Base-by-base conservation (phyloP, 768 basidiomycete species). In the Psilocybe cyanescens region DNA sequence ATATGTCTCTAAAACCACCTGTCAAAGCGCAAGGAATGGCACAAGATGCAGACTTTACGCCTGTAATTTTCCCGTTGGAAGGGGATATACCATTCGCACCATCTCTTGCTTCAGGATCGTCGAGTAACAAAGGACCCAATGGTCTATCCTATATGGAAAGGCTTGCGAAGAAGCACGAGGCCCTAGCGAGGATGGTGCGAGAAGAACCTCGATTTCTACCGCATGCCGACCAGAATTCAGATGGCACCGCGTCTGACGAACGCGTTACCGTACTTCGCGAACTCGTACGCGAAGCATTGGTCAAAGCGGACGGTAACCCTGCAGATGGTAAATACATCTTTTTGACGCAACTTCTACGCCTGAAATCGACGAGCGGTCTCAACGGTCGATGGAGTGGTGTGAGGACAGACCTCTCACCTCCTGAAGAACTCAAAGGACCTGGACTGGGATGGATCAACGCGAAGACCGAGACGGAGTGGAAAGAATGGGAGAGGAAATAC, bases 171-270 rank as follows among this genome's bases (percentile, higher is more conserved):
- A 62, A 51, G 48, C 72, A 73, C 55, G 57, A 65, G 11, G 71
- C 70, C 31, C 65, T 76, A 3, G 67, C 72, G 2, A 67, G 71
- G 12, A 69, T 71, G 29, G 68, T 71, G n/a, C 57, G 68, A 28
- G 73, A 78, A 31, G 67, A 70, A 8, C 71, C 72, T 9, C 51
- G 68, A 0, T 74, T 72, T 8, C 59, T 67, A 9, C 51, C 57
- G 33, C 55, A 49, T 11, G 62, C 60, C 29, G 65, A 65, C 55
- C 41, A 55, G 14, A 57, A 58, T 17, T 60, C 56, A 8, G 61
- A 60, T 8, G 69, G 70, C 8, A 57, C 24, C 5, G 28, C 49
- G 8, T 35, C 56, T 12, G 63, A 66, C 29, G 59, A 59, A 44
- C 67, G 66, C 30, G 60, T 67, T 35, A 35, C 33, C n/a, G 47